These are phyloP conservation scores for Aspergillus chevalieri DNA, from an alignment of 2,329 filamentous ascomycete species.

Conservation along the genomic window DNA sequence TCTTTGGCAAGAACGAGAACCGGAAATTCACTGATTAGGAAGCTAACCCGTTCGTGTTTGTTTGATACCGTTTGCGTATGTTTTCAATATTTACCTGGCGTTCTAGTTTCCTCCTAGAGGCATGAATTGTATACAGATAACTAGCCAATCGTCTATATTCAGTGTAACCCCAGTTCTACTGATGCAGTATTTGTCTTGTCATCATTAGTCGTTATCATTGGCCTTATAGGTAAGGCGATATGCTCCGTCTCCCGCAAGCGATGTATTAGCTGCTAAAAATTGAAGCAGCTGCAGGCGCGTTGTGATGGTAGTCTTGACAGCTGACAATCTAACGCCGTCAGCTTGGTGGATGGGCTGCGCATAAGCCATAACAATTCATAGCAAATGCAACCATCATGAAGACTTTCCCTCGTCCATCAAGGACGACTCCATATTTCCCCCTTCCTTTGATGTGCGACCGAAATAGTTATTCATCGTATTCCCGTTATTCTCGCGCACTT, in stretches of 20 bases:
- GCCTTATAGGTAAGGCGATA: neutral
- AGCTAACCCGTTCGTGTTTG: constrained; percentile 14
- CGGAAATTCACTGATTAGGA: constrained; percentile 86
- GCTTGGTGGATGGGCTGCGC: neutral
- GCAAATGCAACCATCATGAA: neutral
- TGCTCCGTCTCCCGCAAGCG: no score
- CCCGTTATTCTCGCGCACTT: constrained; percentile 4
- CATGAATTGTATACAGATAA: neutral
- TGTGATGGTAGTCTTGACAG: no score
- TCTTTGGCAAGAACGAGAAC: constrained; percentile 94
- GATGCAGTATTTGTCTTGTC: neutral
- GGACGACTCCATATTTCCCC: no score
- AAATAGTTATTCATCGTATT: neutral
- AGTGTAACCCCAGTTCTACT: neutral
- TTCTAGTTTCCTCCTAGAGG: neutral
- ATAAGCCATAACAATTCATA: neutral
- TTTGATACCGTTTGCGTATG: constrained; percentile 1
- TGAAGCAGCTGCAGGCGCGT: no score
- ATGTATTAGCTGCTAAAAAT: no score
- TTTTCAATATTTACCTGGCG: constrained; percentile 1
- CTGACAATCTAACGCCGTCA: no score
- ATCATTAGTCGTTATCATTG: neutral
- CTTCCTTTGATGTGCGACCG: no score
- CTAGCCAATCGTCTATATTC: neutral
- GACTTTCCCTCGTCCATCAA: neutral